Conservation (phyloP, 768 basidiomycete species). For the Leccinum subgranulosum region DNA sequence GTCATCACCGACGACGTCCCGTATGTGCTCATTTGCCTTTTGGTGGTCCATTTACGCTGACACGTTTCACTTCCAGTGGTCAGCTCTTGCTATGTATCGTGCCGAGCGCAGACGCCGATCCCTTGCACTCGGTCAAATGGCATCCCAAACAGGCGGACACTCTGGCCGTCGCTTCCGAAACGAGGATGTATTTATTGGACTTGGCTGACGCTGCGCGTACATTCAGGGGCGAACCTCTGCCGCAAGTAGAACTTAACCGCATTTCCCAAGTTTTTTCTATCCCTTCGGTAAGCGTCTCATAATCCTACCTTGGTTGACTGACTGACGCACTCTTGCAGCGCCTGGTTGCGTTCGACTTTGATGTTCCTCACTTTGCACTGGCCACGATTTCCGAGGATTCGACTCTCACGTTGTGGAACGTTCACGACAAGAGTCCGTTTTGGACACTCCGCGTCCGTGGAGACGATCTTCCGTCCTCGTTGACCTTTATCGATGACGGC, state of each 20-base stretch:
- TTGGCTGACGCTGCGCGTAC: slow-evolving; percentile 57
- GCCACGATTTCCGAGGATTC: slow-evolving; percentile 84
- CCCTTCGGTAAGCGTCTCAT: slow-evolving; percentile 52
- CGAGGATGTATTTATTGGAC: slow-evolving; percentile 74
- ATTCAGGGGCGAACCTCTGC: slow-evolving; percentile 62
- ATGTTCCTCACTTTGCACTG: slow-evolving; percentile 69
- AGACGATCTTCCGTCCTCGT: slow-evolving; percentile 76
- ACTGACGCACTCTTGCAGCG: slow-evolving; percentile 42
- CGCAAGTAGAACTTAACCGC: slow-evolving; percentile 65
- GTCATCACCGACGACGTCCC: slow-evolving; percentile 83
- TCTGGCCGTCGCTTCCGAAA: slow-evolving; percentile 79
- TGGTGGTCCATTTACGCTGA: neutral
- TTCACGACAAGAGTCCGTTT: slow-evolving; percentile 72
- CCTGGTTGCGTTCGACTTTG: slow-evolving; percentile 83
- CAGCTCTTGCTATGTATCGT: slow-evolving; percentile 70
- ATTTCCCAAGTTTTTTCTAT: slow-evolving; percentile 67
- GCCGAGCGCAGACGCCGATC: slow-evolving; percentile 49
- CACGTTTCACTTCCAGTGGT: slow-evolving; percentile 43
- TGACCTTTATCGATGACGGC: slow-evolving; percentile 85
- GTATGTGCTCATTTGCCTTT: slow-evolving; percentile 43
- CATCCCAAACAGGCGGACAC: slow-evolving; percentile 79
- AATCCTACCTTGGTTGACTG: neutral
- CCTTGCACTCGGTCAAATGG: slow-evolving; percentile 84
- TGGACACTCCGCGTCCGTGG: slow-evolving; percentile 74
- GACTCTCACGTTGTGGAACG: slow-evolving; percentile 78